Evolutionary conservation across 148 eudicot genomes (phyloP).

Genomic region (Silene conica): DNA sequence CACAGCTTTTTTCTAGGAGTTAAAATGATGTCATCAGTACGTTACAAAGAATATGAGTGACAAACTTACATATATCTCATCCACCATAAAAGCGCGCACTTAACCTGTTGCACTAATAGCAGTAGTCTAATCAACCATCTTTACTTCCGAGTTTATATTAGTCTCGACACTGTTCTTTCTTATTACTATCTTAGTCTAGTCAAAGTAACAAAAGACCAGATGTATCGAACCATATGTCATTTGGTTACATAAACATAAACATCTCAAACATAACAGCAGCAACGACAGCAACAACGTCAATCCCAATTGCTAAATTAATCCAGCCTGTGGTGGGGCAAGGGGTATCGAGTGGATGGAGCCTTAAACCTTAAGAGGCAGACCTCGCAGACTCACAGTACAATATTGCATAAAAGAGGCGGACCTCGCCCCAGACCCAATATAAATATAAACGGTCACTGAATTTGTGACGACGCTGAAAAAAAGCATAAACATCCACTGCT

Average conservation of each 20-base stretch:
- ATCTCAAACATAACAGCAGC: neutral
- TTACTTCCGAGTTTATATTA: neutral
- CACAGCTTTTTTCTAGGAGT: conserved; percentile 50
- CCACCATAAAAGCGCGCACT: neutral
- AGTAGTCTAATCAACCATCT: neutral
- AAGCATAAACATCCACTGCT: too few relatives aligned
- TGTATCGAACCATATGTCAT: neutral
- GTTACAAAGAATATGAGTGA: neutral
- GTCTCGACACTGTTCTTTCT: neutral
- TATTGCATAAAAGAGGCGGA: neutral
- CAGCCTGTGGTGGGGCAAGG: too few relatives aligned
- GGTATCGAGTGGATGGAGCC: too few relatives aligned
- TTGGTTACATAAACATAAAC: neutral
- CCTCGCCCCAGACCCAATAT: neutral
- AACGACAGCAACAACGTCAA: too few relatives aligned
- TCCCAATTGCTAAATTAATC: too few relatives aligned
- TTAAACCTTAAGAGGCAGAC: too few relatives aligned
- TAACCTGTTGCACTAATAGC: neutral
- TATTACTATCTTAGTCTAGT: neutral
- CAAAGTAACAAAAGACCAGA: neutral
- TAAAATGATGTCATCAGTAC: conserved; percentile 19
- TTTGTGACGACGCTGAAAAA: neutral
- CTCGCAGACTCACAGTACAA: neutral
- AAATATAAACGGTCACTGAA: neutral
- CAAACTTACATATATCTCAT: conserved; percentile 3